Evolutionary conservation across 2,329 filamentous ascomycete species (phyloP).

Genomic region (Fusarium anthophilum): DNA sequence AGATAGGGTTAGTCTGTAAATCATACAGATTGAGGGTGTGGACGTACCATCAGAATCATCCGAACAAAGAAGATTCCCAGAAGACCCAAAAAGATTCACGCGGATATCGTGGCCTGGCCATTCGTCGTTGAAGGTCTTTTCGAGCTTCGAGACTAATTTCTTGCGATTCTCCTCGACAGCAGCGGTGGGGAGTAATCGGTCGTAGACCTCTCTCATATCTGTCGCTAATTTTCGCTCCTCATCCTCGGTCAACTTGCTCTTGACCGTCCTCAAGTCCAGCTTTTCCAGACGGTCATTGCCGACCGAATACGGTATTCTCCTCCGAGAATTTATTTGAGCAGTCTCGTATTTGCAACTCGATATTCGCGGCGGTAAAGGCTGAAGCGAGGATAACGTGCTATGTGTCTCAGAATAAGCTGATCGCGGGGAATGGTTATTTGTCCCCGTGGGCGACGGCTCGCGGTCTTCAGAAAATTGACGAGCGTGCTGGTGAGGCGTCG

Average conservation of each 20-base stretch:
- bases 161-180: conserved; percentile 80
- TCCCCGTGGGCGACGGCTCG: conserved; percentile 80
- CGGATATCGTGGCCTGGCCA: conserved; percentile 92
- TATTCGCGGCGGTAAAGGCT: conserved; percentile 67
- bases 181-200: conserved; percentile 81
- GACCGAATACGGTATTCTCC: conserved; percentile 91
- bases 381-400: conserved; percentile 73
- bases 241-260: conserved; percentile 74
- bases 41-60: conserved; percentile 92
- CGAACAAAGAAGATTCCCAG: conserved; percentile 92
- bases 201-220: conserved; percentile 88
- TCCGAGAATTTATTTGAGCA: conserved; percentile 79
- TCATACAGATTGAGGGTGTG: background rate
- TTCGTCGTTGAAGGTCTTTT: conserved; percentile 85
- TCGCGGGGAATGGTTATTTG: conserved; percentile 83
- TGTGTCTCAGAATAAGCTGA: conserved; percentile 92
- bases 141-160: conserved; percentile 85
- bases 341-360: conserved; percentile 89
- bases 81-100: conserved; percentile 97
- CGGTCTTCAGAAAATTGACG: conserved; percentile 82
- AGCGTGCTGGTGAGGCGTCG: conserved; percentile 89
- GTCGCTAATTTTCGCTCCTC: conserved; percentile 80
- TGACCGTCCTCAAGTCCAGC: conserved; percentile 75
- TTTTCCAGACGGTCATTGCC: conserved; percentile 82
- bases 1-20: conserved; percentile 15